Base-by-base conservation (phyloP, 2,329 filamentous ascomycete genomes). In the Celoporthe dispersa region DNA sequence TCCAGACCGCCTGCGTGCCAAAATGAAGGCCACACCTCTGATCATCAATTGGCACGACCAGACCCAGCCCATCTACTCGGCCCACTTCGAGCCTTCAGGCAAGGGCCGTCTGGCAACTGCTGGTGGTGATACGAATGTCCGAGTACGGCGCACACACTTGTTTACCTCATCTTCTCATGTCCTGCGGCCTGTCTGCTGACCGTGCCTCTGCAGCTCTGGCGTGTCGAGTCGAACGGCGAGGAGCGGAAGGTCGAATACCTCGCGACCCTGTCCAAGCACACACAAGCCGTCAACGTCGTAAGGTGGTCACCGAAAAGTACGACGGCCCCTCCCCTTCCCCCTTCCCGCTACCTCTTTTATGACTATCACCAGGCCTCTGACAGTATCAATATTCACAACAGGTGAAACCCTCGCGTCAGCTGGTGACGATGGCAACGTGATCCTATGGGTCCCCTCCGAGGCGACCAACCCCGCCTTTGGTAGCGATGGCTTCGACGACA, bases 41-140 rank as follows among this genome's bases (percentile, higher is more conserved):
- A 95, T 98, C 79, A 95, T 99, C 83, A 94, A 97, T 85, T 99
- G 96, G 96, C 97, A 99, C 83, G 93, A 98, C 81, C 93, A 97
- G 79, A 97, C 97, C 83, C 90, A 93, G 76, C 96, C 96, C 70
- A 94, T 99, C 80, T 99, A 98, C 84, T 98, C 95, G 59, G 94
- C 94, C 75, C 95, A 98, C 81, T 99, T 98, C 80, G 95, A 99
- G 80, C 93, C 93, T 63, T 88, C 93, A 78, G 94, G 94, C 73
- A 98, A 96, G 81, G 94, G 94, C 67, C 90, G 96, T 77, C 84
- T 99, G 73, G 96, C 96, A 70, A 99, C 96, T 12, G 95, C 92
- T 73, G 96, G 95, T 77, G 96, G 96, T 79, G 96, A 99, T 82
- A 97, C 97, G 80, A 95, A 98, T 83, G 94, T 99, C 77, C 89